Evolutionary conservation across 805 yeast genomes (phyloP), one percentile per base, ranked within the genome.

Genomic region (Barnettozyma botsteinii): DNA sequence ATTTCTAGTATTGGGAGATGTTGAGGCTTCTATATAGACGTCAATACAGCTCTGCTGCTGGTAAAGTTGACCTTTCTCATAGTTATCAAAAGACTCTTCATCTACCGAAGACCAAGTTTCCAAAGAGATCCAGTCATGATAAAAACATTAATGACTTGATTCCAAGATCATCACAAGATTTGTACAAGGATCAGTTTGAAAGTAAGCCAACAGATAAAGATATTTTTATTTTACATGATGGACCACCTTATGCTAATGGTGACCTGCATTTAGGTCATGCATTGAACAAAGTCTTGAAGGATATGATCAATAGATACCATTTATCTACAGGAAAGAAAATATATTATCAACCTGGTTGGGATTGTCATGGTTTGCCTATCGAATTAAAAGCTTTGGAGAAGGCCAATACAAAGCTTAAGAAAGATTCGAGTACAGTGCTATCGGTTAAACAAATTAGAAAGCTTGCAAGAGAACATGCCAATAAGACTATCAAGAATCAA

Each of bases 211-310:
- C 57, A 1, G 52, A 53, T 7, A 62, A 66, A 2, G 62, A 74
- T 15, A 47, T 71, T 26, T 91, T 83, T 51, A 72, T 82, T 2
- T 64, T 93, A 1, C 97, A 89, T 51, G 99, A 93, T 62, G 99
- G 99, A 0, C 99, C 99, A 0, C 99, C 99, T 0, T 93, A 91
- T 62, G 98, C 98, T 11, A 93, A 93, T 57, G 98, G 98, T 4
- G 87, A 82, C 46, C 65, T 93, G 18, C 99, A 93, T 59, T 61
- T 89, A 36, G 87, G 98, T 40, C 99, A 93, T 63, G 86, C 98
- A 0, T 63, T 93, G 52, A 93, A 93, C 65, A 91, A 93, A 57
- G 74, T 88, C 17, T 61, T 87, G 40, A 93, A 93, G 59, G 99
- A 93, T 60, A 78, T 93, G 33, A 76, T 91, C 33, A 75, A 77